Base-by-base conservation (phyloP, 2,329 filamentous ascomycete genomes). In the Dactylonectria macrodidyma region DNA sequence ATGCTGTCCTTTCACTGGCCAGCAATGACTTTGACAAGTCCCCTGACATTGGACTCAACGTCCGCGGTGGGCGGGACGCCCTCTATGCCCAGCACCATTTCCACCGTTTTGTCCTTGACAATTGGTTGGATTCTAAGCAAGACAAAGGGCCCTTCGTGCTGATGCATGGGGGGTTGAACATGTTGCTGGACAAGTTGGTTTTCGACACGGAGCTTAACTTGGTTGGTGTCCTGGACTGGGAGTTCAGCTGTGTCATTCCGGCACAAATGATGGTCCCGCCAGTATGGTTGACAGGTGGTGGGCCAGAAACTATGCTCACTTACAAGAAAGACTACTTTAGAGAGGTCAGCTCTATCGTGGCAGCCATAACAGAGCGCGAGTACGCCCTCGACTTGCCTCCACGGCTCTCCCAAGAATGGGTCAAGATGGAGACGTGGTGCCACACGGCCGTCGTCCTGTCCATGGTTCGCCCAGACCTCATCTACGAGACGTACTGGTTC, bases 391-490 rank as follows among this genome's bases (percentile, higher is more conserved):
- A 48, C n/a, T 24, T 24, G 16, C 56, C 30, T 19, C 56, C 56
- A 48, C 56, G 44, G 16, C 56, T 59, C 16, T 59, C 56, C 3
- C 56, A 36, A 8, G 56, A 50, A 59, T 50, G 56, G 44, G 56
- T 41, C 56, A 59, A 59, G 44, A 6, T 12, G n/a, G 56, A 59
- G n/a, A 14, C 24, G 30, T 59, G 56, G 56, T 59, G 56, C 56
- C 41, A 59, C 47, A 48, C 44, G 56, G 56, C 56, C 30, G 24
- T 59, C 14, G 56, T 59, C 14, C 6, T 48, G 3, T 41, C 56
- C 30, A 5, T 59, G n/a, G 14, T 48, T 26, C 34, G 56, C 44
- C 56, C 26, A 16, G 56, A 59, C 44, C 56, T 59, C 24, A 59
- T n/a, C 7, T 48, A 59, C n/a, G 44, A 50, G 16, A 14, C 12